A percentile compares a stretch with the other conserved stretches of the same genome.
phyloP scores from a whole-genome alignment of 2,329 filamentous ascomycete species.

The Didymella arachidicola region DNA sequence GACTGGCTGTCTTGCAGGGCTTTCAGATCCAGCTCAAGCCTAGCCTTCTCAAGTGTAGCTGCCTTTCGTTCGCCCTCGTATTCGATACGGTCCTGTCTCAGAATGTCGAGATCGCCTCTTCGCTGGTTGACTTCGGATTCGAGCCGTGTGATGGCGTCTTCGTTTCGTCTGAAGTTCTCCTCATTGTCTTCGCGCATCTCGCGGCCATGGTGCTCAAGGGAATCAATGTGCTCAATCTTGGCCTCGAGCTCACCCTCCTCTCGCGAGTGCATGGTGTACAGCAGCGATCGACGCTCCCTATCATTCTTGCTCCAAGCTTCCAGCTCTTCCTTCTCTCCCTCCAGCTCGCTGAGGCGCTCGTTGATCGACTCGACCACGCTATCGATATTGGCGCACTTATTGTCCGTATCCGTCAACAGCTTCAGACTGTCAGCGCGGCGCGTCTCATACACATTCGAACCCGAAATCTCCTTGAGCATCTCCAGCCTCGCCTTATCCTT shows the following conservation, averaged over 20 bases:
- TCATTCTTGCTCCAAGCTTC: constrained; percentile 95
- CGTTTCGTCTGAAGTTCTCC: constrained; percentile 76
- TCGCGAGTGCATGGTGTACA: constrained; percentile 92
- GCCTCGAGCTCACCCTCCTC: constrained; percentile 82
- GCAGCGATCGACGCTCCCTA: constrained; percentile 85
- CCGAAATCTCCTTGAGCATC: constrained; percentile 95
- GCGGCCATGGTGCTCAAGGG: constrained; percentile 79
- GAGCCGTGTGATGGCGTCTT: constrained; percentile 78
- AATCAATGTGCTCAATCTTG: constrained; percentile 83
- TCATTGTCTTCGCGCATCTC: constrained; percentile 85
- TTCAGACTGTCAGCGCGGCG: constrained; percentile 90
- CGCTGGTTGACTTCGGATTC: constrained; percentile 81
- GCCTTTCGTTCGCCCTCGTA: constrained; percentile 90
- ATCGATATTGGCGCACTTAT: constrained; percentile 93
- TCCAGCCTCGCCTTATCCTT: constrained; percentile 91
- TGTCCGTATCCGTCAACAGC: constrained; percentile 96
- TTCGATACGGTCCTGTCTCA: constrained; percentile 84
- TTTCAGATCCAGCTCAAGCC: constrained; percentile 85
- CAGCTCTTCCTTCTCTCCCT: constrained; percentile 97
- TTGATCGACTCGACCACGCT: constrained; percentile 91
- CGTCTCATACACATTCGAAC: constrained; percentile 95
- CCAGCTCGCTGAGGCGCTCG: constrained; percentile 84
- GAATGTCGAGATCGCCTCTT: constrained; percentile 81
- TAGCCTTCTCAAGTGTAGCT: constrained; percentile 78
- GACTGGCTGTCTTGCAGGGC: constrained; percentile 83